Base-by-base conservation (phyloP, 768 basidiomycete species). In the Hygrophoropsis aurantiaca region DNA sequence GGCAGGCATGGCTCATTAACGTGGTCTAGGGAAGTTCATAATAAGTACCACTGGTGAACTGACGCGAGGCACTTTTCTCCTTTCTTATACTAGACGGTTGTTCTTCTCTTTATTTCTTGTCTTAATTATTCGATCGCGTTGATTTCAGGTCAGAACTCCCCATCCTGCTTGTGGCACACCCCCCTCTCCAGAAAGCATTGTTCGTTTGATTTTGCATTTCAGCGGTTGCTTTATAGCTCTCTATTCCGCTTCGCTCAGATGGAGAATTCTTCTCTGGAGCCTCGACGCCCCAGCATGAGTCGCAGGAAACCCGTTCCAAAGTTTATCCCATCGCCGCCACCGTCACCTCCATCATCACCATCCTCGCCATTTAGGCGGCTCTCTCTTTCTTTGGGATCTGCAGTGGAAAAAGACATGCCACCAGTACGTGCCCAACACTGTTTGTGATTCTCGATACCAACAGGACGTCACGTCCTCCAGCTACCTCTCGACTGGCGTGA, bases 221-320 rank as follows among this genome's bases (percentile, higher is more conserved):
- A 30, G 27, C 27, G 27, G 27, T 30, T 13, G 42, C 15, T 35
- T 24, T 20, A 24, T 39, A 49, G 37, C 44, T 40, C 46, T 50
- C 44, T 54, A 47, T 50, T 46, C 49, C 36, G 41, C 36, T 34
- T 43, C 52, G 46, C 35, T 32, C 25, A 47, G 39, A 20, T 43
- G 38, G n/a, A 40, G 49, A 66, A 68, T 66, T 55, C 61, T 35
- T 59, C 54, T 35, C 48, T 41, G 50, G 66, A 68, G 41, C 59
- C 58, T 42, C 46, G 44, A 41, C 59, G 64, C 50, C 64, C 61
- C 38, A 64, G 65, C 56, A 79, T 79, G 77, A 84, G 80, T 62
- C 82, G 84, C 62, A 74, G 85, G 44, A 88, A 88, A 61, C 86
- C 86, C 25, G 84, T 79, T 33, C 86, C 86, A 3, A 65, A 67